A percentile compares a stretch with the other conserved stretches of the same genome.
Conservation (phyloP, 2,329 filamentous ascomycete species). For the Penicillium sp. region DNA sequence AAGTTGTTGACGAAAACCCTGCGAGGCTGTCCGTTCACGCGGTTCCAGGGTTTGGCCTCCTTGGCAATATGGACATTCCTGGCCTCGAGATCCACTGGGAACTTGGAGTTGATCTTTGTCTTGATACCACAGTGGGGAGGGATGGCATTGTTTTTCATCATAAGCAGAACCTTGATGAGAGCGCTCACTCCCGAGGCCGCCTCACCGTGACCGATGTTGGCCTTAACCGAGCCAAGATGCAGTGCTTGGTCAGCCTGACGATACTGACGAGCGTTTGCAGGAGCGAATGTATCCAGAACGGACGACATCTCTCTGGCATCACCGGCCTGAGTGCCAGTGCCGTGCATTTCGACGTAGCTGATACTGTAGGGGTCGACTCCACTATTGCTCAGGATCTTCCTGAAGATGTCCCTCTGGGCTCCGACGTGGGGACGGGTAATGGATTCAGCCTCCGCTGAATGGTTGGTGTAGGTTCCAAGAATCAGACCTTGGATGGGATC, state of each 20-base stretch:
- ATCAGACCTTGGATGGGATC: slow-evolving; percentile 49
- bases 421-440: slow-evolving; percentile 46
- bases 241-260: neutral
- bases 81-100: slow-evolving; percentile 37
- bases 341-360: slow-evolving; percentile 45
- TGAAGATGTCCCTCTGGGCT: slow-evolving; percentile 40
- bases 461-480: slow-evolving; percentile 46
- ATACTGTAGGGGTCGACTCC: slow-evolving; percentile 41
- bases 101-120: slow-evolving; percentile 36
- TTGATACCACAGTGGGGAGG: slow-evolving; percentile 71
- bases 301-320: slow-evolving; percentile 43
- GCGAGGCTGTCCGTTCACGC: slow-evolving; percentile 35
- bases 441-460: slow-evolving; percentile 50
- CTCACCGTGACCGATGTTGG: slow-evolving; percentile 52
- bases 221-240: slow-evolving; percentile 31
- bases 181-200: slow-evolving; percentile 34
- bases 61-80: slow-evolving; percentile 38
- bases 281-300: slow-evolving; percentile 39
- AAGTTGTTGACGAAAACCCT: slow-evolving; percentile 64
- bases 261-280: slow-evolving; percentile 37
- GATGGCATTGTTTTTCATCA: slow-evolving; percentile 64
- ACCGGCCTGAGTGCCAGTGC: slow-evolving; percentile 47
- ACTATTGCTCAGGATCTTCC: slow-evolving; percentile 39
- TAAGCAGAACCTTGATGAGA: slow-evolving; percentile 65
- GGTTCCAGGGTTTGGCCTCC: slow-evolving; percentile 41